phyloP scores from a whole-genome alignment of 768 basidiomycete genomes.

The Trametes cubensis region DNA sequence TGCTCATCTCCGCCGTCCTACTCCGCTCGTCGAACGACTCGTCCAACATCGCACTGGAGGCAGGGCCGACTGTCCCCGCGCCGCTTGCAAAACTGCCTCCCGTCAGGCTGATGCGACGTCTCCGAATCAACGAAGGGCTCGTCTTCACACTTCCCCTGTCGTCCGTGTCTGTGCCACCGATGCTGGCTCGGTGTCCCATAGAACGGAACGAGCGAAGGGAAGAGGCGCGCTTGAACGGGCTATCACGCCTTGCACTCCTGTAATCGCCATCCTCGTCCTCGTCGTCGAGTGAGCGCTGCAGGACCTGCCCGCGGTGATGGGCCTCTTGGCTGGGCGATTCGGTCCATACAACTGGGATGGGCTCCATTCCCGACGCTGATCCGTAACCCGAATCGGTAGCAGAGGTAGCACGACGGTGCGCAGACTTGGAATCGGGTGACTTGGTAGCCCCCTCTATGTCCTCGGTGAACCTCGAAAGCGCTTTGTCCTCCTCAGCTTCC shows the following conservation, averaged over 20 bases:
- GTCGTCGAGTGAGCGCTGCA: conserved; percentile 3
- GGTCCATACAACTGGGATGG: conserved; percentile 32
- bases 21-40: conserved; percentile 43
- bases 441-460: background rate
- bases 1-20: conserved; percentile 48
- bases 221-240: conserved; percentile 23
- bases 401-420: conserved; percentile 15
- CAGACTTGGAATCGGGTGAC: background rate
- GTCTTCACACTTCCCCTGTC: conserved; percentile 26
- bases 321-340: conserved; percentile 1
- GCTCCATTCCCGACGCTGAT: conserved; percentile 19
- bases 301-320: background rate
- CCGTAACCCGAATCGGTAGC: conserved; percentile 30
- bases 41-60: conserved; percentile 45
- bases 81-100: conserved; percentile 53
- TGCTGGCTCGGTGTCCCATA: background rate
- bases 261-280: conserved; percentile 12
- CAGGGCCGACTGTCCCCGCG: conserved; percentile 54
- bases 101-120: conserved; percentile 26
- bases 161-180: background rate
- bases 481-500: conserved; percentile 14
- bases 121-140: conserved; percentile 9
- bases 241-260: background rate
- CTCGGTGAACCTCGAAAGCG: background rate
- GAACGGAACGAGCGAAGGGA: conserved; percentile 33